Evolutionary conservation across 1,139 yeast species (phyloP).

Genomic region (Yamadazyma jaroonii): DNA sequence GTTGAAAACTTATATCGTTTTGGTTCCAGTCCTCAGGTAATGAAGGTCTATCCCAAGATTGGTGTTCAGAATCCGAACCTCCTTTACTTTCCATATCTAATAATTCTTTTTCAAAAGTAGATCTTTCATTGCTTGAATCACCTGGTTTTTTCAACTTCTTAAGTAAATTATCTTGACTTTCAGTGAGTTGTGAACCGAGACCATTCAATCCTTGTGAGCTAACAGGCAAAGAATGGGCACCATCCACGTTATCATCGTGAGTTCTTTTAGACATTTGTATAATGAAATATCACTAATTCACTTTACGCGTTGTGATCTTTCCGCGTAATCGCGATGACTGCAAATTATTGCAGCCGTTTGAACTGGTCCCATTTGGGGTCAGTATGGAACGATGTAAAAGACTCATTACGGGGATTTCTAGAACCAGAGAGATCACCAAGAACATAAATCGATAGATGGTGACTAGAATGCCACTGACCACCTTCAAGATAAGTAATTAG

Average conservation of each 20-base stretch:
- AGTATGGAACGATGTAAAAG: too few relatives aligned
- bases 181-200: conserved; percentile 22
- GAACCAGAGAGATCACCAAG: too few relatives aligned
- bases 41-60: conserved; percentile 62
- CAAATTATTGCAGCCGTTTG: too few relatives aligned
- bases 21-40: conserved; percentile 51
- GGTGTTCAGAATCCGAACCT: conserved; percentile 40
- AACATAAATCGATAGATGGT: too few relatives aligned
- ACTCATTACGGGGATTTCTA: too few relatives aligned
- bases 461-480: too few relatives aligned
- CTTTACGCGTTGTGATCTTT: neutral
- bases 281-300: neutral
- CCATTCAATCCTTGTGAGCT: conserved; percentile 29
- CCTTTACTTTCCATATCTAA: conserved; percentile 50
- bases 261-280: conserved; percentile 13
- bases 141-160: conserved; percentile 38
- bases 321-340: conserved; percentile 1
- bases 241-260: conserved; percentile 17
- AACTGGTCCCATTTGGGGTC: too few relatives aligned
- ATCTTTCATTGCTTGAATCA: conserved; percentile 29
- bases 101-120: conserved; percentile 65
- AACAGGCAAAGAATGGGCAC: conserved; percentile 45
- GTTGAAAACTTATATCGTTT: conserved; percentile 74
- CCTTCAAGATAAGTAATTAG: too few relatives aligned
- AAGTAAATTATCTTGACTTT: conserved; percentile 31